A percentile compares a stretch with the other conserved stretches of the same genome.
These are phyloP conservation scores for Fraxinus xanthoxyloides DNA, from an alignment of 305 asterid genomes.

Conservation along the genomic window DNA sequence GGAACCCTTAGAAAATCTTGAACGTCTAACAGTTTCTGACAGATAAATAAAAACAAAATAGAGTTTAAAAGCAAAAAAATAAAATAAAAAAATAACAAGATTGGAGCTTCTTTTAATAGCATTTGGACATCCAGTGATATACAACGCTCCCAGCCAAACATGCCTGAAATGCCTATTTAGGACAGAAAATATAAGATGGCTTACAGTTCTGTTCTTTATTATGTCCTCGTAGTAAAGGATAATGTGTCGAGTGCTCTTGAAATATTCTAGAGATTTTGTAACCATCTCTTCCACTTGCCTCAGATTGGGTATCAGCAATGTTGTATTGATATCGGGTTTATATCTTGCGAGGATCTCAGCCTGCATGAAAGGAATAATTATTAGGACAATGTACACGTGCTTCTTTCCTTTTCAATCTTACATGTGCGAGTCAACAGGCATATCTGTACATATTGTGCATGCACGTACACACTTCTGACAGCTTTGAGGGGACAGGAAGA, in stretches of 20 bases:
- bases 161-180: background rate
- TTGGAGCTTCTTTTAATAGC: background rate
- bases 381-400: background rate
- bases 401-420: background rate
- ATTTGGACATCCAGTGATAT: background rate
- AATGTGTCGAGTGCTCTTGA: slow-evolving; percentile 74
- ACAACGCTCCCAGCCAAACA: background rate
- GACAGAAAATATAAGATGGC: slow-evolving; percentile 13
- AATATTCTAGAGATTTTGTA: slow-evolving; percentile 58
- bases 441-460: background rate
- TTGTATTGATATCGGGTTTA: slow-evolving; percentile 39
- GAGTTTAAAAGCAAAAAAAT: background rate
- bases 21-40: slow-evolving; percentile 67
- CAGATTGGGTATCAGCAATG: slow-evolving; percentile 44
- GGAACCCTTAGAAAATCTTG: slow-evolving; percentile 81
- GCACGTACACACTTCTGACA: background rate
- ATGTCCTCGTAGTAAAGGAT: slow-evolving; percentile 78
- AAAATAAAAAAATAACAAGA: background rate
- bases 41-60: background rate
- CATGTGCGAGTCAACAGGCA: background rate
- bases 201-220: slow-evolving; percentile 70
- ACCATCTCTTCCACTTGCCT: slow-evolving; percentile 63
- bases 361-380: slow-evolving; percentile 18
- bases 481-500: background rate
- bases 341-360: slow-evolving; percentile 50